A percentile compares a stretch with the other conserved stretches of the same genome.
Conservation (phyloP, 768 basidiomycete species). For the Boletus coccyginus region DNA sequence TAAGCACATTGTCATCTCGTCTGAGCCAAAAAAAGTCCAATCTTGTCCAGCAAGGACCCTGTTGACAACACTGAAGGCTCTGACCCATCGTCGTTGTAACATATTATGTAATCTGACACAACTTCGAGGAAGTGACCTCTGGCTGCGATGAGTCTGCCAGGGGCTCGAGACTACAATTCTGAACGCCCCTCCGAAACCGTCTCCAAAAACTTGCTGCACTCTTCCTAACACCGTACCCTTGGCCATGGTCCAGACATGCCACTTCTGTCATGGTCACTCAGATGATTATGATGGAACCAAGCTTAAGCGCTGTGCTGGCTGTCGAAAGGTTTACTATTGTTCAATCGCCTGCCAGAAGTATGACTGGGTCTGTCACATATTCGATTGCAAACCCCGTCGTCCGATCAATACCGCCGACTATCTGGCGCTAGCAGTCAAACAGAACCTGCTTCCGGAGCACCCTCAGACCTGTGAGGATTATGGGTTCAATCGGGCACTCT, state of each 20-base stretch:
- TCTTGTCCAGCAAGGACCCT: no score
- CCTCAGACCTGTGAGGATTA: not conserved
- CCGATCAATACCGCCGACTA: constrained; percentile 2
- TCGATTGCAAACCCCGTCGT: constrained; percentile 5
- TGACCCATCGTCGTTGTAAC: no score
- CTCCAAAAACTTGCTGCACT: not conserved
- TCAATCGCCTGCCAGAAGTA: not conserved
- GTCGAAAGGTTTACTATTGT: constrained; percentile 3
- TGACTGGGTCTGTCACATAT: constrained; percentile 2
- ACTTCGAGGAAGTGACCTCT: no score
- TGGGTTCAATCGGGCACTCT: not conserved
- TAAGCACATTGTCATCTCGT: no score
- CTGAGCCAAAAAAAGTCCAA: no score
- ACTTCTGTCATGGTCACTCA: not conserved
- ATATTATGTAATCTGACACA: no score
- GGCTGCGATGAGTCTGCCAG: no score
- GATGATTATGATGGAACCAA: not conserved
- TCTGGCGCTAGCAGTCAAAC: not conserved
- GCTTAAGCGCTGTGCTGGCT: constrained; percentile 1
- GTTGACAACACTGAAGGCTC: no score
- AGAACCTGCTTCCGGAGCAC: not conserved
- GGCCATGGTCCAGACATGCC: not conserved
- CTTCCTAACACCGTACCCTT: not conserved
- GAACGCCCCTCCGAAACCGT: no score
- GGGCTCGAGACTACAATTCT: no score